phyloP scores from a whole-genome alignment of 306 rosid genomes.

The Gastrolobium bilobum region DNA sequence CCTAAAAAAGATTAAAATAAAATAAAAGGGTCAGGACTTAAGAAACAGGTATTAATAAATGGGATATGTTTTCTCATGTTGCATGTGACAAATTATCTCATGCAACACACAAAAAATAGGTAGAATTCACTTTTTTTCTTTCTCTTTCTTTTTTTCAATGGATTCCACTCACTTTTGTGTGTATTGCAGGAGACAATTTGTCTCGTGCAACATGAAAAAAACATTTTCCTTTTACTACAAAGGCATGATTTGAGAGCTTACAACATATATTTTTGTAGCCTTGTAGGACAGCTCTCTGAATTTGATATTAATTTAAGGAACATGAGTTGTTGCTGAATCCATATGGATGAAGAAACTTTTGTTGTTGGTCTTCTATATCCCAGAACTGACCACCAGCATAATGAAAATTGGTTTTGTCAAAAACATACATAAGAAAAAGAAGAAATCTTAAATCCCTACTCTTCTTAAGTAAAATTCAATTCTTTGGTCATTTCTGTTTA shows the following conservation, averaged over 20 bases:
- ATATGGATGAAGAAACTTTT: slow-evolving; percentile 72
- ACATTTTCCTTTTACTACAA: slow-evolving; percentile 11
- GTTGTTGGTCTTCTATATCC: slow-evolving; percentile 86
- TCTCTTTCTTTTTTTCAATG: too few species aligned
- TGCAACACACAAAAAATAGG: too few species aligned
- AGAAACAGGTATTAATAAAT: not conserved
- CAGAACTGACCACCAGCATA: slow-evolving; percentile 64
- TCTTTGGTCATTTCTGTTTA: slow-evolving; percentile 9
- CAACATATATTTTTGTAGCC: slow-evolving; percentile 56
- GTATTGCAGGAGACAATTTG: too few species aligned
- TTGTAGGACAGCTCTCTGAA: slow-evolving; percentile 53
- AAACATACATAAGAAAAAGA: not conserved
- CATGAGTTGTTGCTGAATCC: slow-evolving; percentile 68
- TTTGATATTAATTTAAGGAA: slow-evolving; percentile 63
- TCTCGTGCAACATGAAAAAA: too few species aligned
- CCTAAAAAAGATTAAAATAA: slow-evolving; percentile 38
- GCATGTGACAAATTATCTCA: too few species aligned
- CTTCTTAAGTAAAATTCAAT: not conserved
- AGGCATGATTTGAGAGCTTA: slow-evolving; percentile 65
- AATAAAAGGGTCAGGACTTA: slow-evolving; percentile 4
- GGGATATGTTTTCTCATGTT: too few species aligned
- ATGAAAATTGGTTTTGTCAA: slow-evolving; percentile 69
- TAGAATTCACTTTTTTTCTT: too few species aligned
- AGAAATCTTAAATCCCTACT: not conserved
- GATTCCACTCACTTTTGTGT: too few species aligned